Evolutionary conservation across 352 stramenopile genomes (phyloP).

Genomic region (Phytophthora palmivora): DNA sequence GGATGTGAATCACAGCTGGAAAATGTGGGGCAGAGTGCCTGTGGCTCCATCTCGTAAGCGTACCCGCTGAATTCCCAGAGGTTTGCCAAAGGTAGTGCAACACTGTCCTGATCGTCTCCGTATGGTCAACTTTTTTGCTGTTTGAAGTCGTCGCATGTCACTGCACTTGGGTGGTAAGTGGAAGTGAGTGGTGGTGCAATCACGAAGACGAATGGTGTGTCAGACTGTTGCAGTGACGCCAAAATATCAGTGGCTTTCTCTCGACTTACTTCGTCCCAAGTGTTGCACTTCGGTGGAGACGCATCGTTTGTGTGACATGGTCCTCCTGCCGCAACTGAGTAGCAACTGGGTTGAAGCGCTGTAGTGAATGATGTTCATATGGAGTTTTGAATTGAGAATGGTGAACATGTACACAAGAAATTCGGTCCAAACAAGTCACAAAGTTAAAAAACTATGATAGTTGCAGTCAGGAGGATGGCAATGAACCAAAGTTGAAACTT

Average conservation of each 20-base stretch:
- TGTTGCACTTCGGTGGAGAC: not conserved
- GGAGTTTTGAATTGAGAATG: not conserved
- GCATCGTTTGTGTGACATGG: too few species aligned
- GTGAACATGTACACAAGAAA: conserved; percentile 1
- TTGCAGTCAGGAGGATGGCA: conserved; percentile 1
- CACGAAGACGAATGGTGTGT: not conserved
- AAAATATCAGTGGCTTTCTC: conserved; percentile 5
- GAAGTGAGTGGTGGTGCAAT: not conserved
- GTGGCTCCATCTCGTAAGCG: not conserved
- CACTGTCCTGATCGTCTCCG: too few species aligned
- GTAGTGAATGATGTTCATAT: conserved; percentile 1
- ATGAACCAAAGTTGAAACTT: conserved; percentile 1
- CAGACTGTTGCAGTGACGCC: conserved; percentile 4
- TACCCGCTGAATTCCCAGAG: conserved; percentile 2
- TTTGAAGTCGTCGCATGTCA: conserved; percentile 1
- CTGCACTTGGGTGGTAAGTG: conserved; percentile 2
- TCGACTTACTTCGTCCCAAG: conserved; percentile 10
- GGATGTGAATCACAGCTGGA: conserved; percentile 1
- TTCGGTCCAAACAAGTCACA: too few species aligned
- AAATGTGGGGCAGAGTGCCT: not conserved
- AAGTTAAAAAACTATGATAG: conserved; percentile 9
- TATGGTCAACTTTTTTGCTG: conserved; percentile 1
- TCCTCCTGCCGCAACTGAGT: too few species aligned
- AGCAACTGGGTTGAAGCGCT: not conserved
- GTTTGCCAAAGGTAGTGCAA: too few species aligned